A percentile compares a stretch with the other conserved stretches of the same genome.
Conservation (phyloP, 2,329 filamentous ascomycete species). For the Tolypocladium tropicale region DNA sequence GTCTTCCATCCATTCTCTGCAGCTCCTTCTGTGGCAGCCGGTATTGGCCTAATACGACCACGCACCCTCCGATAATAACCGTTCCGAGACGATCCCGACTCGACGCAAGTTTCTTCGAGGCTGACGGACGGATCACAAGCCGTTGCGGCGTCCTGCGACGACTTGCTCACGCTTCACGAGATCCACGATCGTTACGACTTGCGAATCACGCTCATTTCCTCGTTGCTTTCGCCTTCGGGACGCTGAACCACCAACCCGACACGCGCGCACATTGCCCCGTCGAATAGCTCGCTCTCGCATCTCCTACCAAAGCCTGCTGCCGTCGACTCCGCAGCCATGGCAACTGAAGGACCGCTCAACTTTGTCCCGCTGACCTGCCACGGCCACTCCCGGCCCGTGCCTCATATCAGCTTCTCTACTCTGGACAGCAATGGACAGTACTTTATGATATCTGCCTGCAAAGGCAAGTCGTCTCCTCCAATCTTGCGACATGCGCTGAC, state of each 20-base stretch:
- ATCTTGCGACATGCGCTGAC: conserved; percentile 11
- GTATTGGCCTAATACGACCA: background rate
- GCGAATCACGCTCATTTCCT: background rate
- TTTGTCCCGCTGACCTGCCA: conserved; percentile 90
- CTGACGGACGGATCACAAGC: background rate
- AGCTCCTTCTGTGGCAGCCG: background rate
- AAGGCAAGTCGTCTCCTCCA: conserved; percentile 42
- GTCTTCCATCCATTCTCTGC: background rate
- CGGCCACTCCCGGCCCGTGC: conserved; percentile 85
- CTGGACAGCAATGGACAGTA: conserved; percentile 75
- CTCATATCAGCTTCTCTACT: conserved; percentile 82
- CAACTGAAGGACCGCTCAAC: conserved; percentile 32
- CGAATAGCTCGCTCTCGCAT: background rate
- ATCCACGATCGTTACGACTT: background rate
- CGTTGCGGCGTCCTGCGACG: background rate
- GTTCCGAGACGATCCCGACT: background rate
- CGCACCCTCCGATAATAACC: background rate
- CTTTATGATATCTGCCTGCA: conserved; percentile 89
- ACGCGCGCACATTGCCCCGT: background rate
- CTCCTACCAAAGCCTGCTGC: background rate
- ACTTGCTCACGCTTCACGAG: background rate
- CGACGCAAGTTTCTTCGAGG: background rate
- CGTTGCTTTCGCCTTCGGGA: background rate
- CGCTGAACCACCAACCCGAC: no score
- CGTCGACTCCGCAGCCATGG: conserved; percentile 16